These are phyloP conservation scores for Schwanniomyces pseudopolymorphus DNA, from an alignment of 805 yeast species.

Conservation along the genomic window DNA sequence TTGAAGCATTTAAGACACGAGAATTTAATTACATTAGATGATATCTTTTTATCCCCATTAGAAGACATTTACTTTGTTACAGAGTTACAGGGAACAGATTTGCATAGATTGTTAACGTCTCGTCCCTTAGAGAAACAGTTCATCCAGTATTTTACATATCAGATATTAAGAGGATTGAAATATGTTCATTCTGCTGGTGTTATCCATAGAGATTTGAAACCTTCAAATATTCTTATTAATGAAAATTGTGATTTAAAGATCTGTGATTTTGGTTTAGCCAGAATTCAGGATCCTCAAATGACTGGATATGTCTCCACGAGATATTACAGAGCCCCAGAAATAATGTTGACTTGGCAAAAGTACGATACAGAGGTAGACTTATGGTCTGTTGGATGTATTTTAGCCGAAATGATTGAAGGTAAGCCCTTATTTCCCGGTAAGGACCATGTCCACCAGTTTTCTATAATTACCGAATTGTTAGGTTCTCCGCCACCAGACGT, in stretches of 20 bases:
- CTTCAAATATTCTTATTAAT: constrained; percentile 78
- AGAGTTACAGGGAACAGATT: constrained; percentile 94
- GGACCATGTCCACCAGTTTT: constrained; percentile 97
- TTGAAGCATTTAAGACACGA: constrained; percentile 93
- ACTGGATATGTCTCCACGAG: constrained; percentile 96
- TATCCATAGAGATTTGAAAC: constrained; percentile 85
- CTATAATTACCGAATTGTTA: constrained; percentile 90
- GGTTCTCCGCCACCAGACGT: constrained; percentile 98
- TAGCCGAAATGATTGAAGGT: constrained; percentile 97
- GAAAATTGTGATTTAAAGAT: constrained; percentile 90
- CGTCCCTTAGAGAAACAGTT: constrained; percentile 95
- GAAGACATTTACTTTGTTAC: constrained; percentile 97
- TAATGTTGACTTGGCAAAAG: constrained; percentile 98
- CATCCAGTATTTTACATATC: constrained; percentile 94
- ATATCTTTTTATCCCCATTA: constrained; percentile 88
- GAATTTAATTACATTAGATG: constrained; percentile 88
- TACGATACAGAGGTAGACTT: constrained; percentile 96
- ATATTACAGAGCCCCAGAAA: constrained; percentile 96
- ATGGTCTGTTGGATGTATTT: constrained; percentile 97
- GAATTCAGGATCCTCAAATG: constrained; percentile 99
- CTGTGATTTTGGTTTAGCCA: constrained; percentile 92
- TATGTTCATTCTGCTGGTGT: constrained; percentile 93
- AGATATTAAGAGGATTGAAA: constrained; percentile 84
- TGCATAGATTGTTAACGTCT: constrained; percentile 85
- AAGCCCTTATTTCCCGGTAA: constrained; percentile 97